Percentiles rank a stretch among this genome's conserved stretches.
Conservation (phyloP, 305 asterid species). For the Rubia tinctorum region DNA sequence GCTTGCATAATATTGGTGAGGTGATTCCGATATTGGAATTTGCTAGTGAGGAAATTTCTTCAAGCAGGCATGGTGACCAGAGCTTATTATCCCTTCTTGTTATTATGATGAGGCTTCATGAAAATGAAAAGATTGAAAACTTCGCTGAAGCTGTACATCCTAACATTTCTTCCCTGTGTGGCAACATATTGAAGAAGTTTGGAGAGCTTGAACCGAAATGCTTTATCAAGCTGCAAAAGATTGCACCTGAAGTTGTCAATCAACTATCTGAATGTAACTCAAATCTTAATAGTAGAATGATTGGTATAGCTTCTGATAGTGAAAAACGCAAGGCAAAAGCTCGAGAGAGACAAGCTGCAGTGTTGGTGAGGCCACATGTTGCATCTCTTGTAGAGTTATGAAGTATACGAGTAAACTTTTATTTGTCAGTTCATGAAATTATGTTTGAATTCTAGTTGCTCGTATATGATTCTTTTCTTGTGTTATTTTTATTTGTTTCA, state of each 20-base stretch:
- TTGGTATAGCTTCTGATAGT: conserved; percentile 47
- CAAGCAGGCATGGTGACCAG: conserved; percentile 60
- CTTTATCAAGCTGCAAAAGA: conserved; percentile 65
- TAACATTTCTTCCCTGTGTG: conserved; percentile 52
- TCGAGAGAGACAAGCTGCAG: conserved; percentile 98
- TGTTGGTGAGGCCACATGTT: conserved; percentile 45
- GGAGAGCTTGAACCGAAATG: conserved; percentile 81
- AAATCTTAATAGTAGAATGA: conserved; percentile 31
- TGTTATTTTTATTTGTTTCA: background rate
- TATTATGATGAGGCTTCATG: conserved; percentile 70
- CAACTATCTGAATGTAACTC: conserved; percentile 45
- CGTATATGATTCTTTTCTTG: background rate
- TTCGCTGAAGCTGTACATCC: conserved; percentile 56
- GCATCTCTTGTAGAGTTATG: background rate
- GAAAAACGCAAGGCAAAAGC: conserved; percentile 89
- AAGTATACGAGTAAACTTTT: background rate
- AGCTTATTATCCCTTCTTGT: conserved; percentile 95
- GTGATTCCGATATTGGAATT: conserved; percentile 69
- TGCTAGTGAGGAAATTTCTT: conserved; percentile 65
- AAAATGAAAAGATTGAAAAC: conserved; percentile 53
- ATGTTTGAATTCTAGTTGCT: background rate
- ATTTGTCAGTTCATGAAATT: background rate
- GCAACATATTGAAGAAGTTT: conserved; percentile 57
- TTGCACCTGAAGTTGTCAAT: conserved; percentile 73
- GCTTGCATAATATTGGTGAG: conserved; percentile 43